A percentile compares a stretch with the other conserved stretches of the same genome.
Evolutionary conservation across 768 basidiomycete species (phyloP).

Genomic region (Boletellus ananiceps): DNA sequence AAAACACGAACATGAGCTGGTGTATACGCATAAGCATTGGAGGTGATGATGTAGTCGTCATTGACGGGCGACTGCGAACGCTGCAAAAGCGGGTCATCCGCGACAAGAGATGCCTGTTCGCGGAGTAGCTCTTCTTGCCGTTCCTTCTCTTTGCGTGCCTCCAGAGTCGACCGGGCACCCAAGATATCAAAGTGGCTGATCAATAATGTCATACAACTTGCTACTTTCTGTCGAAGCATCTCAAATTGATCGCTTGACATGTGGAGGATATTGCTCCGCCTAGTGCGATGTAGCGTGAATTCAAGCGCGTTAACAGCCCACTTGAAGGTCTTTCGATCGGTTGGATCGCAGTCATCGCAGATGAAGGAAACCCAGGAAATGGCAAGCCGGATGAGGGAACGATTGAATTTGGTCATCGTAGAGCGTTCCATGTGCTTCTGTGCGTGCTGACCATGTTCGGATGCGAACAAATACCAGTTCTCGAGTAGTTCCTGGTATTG

Average conservation of each 20-base stretch:
- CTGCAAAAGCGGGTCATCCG: slow-evolving; percentile 44
- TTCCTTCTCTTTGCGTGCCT: slow-evolving; percentile 89
- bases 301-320: slow-evolving; percentile 98
- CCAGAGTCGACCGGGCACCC: slow-evolving; percentile 83
- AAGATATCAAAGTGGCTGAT: slow-evolving; percentile 98
- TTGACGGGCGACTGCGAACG: slow-evolving; percentile 38
- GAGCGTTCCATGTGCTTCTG: slow-evolving; percentile 82
- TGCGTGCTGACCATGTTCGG: slow-evolving; percentile 89
- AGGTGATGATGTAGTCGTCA: slow-evolving; percentile 24
- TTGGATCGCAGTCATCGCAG: slow-evolving; percentile 95
- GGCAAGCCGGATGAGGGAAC: slow-evolving; percentile 80
- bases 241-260: slow-evolving; percentile 87
- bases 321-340: slow-evolving; percentile 92
- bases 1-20: slow-evolving; percentile 66
- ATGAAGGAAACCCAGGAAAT: slow-evolving; percentile 99
- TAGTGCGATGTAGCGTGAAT: slow-evolving; percentile 83
- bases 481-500: slow-evolving; percentile 83
- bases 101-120: slow-evolving; percentile 48
- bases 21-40: slow-evolving; percentile 40
- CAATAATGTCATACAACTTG: slow-evolving; percentile 93
- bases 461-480: slow-evolving; percentile 96
- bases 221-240: slow-evolving; percentile 85
- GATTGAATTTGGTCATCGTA: slow-evolving; percentile 70
- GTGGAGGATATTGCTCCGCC: slow-evolving; percentile 84
- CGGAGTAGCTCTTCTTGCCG: slow-evolving; percentile 59